These are phyloP conservation scores for Thermomyces lanuginosus DNA, from an alignment of 2,329 filamentous ascomycete genomes.

Conservation along the genomic window DNA sequence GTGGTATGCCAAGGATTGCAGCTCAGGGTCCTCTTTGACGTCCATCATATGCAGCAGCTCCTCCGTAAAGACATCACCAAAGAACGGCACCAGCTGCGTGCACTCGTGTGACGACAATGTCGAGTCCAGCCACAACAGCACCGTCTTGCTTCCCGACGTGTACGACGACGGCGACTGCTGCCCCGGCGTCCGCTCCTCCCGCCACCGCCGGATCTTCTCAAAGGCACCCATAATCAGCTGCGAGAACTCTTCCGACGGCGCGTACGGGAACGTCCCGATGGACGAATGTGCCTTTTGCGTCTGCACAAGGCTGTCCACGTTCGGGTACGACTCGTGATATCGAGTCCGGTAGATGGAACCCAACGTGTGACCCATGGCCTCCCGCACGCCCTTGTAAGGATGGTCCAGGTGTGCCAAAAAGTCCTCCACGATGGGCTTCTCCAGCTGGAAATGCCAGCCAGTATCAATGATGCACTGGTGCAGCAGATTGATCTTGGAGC, in stretches of 20 bases:
- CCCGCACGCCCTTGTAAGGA: slow-evolving; percentile 91
- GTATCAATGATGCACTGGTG: slow-evolving; percentile 75
- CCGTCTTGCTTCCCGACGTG: slow-evolving; percentile 89
- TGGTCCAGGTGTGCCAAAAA: slow-evolving; percentile 88
- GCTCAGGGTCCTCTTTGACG: slow-evolving; percentile 91
- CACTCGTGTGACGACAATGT: slow-evolving; percentile 86
- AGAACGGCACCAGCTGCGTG: slow-evolving; percentile 77
- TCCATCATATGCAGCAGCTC: slow-evolving; percentile 99
- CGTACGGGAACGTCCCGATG: slow-evolving; percentile 70
- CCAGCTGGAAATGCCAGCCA: slow-evolving; percentile 91
- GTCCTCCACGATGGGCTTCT: slow-evolving; percentile 73
- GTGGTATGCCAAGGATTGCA: slow-evolving; percentile 86
- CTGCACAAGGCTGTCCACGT: slow-evolving; percentile 58
- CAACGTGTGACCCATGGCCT: slow-evolving; percentile 81
- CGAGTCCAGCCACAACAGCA: slow-evolving; percentile 84
- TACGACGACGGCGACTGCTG: slow-evolving; percentile 90
- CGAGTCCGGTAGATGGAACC: slow-evolving; percentile 77
- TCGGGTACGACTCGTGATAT: slow-evolving; percentile 84
- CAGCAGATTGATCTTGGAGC: slow-evolving; percentile 81
- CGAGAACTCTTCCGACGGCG: slow-evolving; percentile 57
- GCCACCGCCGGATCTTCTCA: slow-evolving; percentile 67
- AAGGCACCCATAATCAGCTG: slow-evolving; percentile 62
- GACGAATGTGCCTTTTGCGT: slow-evolving; percentile 65
- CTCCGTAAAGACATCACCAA: slow-evolving; percentile 75
- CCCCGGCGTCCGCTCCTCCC: slow-evolving; percentile 63